Percentiles rank a stretch among this genome's conserved stretches.
Evolutionary conservation across 2,329 filamentous ascomycete genomes (phyloP).

Genomic region (Bipolaris bicolor): DNA sequence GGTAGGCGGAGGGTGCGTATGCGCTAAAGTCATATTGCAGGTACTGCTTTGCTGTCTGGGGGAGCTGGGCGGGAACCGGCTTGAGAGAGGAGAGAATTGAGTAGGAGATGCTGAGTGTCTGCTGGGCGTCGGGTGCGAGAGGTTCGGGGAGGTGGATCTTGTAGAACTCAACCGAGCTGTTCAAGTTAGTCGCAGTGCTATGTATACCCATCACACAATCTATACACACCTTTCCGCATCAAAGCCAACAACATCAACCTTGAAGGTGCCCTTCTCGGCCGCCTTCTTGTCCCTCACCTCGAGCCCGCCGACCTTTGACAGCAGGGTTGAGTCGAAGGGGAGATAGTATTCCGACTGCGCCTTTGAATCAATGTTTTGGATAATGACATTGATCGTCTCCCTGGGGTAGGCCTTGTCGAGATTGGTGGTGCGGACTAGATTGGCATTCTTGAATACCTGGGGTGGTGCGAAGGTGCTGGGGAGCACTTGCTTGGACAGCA

Average conservation of each 20-base stretch:
- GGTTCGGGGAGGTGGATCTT: constrained; percentile 78
- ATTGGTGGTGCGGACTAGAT: constrained; percentile 87
- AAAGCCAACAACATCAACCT: constrained; percentile 69
- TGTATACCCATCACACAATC: neutral
- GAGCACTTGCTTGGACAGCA: constrained; percentile 58
- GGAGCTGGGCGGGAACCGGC: constrained; percentile 80
- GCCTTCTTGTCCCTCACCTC: constrained; percentile 95
- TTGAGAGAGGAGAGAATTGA: constrained; percentile 77
- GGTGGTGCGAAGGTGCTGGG: constrained; percentile 74
- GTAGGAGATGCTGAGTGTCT: constrained; percentile 88
- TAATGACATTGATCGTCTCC: constrained; percentile 90
- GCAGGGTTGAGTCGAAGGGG: constrained; percentile 78
- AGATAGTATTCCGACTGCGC: constrained; percentile 91
- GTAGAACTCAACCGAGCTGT: constrained; percentile 70
- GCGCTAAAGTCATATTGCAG: constrained; percentile 85
- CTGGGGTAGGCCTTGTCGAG: constrained; percentile 90
- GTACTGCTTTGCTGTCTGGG: constrained; percentile 86
- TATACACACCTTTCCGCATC: constrained; percentile 57
- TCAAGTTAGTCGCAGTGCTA: constrained; percentile 6
- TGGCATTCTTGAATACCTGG: constrained; percentile 91
- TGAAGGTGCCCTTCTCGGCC: constrained; percentile 68
- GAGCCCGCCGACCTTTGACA: constrained; percentile 79
- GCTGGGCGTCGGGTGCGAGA: constrained; percentile 75
- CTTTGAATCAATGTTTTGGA: constrained; percentile 82
- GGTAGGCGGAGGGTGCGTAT: constrained; percentile 82